A percentile compares a stretch with the other conserved stretches of the same genome.
Conservation (phyloP, 495 filamentous ascomycete species). For the Xylona heveae region DNA sequence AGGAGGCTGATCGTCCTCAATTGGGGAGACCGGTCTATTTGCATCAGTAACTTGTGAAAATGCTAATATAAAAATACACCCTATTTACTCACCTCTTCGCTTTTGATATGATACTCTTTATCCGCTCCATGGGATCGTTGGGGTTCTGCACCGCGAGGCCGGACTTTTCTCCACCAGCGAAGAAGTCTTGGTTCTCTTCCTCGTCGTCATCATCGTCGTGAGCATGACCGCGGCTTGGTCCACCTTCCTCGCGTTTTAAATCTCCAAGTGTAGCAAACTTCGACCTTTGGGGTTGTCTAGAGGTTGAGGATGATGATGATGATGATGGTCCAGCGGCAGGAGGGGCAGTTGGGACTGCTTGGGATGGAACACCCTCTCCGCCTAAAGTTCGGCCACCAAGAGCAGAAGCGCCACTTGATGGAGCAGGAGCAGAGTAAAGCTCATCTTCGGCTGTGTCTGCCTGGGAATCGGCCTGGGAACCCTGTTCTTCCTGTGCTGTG, state of each 20-base stretch:
- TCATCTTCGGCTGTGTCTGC: constrained; percentile 3
- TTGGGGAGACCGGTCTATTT: constrained; percentile 19
- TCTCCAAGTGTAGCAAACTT: constrained; percentile 36
- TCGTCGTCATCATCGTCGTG: constrained; percentile 38
- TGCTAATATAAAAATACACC: not conserved
- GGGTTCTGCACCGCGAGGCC: constrained; percentile 90
- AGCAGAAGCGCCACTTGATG: constrained; percentile 5
- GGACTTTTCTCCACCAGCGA: constrained; percentile 91
- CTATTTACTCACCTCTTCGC: constrained; percentile 39
- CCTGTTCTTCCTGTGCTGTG: constrained; percentile 39
- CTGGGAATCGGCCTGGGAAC: constrained; percentile 15
- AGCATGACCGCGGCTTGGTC: constrained; percentile 19
- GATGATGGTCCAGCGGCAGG: constrained; percentile 16
- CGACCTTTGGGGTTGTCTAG: constrained; percentile 20
- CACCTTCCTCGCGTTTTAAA: constrained; percentile 16
- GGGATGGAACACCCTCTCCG: constrained; percentile 10
- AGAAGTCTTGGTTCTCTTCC: constrained; percentile 54
- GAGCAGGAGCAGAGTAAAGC: constrained; percentile 1
- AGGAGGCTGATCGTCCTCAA: constrained; percentile 15
- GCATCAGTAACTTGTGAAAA: not conserved
- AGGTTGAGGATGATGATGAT: constrained; percentile 14
- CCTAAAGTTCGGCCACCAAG: constrained; percentile 18
- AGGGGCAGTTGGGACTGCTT: constrained; percentile 8
- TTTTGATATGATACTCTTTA: constrained; percentile 62
- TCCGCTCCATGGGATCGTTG: constrained; percentile 41